Evolutionary conservation across 2,329 filamentous ascomycete species (phyloP), one percentile per base, ranked within the genome.

Genomic region (Trichoderma pleuroti): DNA sequence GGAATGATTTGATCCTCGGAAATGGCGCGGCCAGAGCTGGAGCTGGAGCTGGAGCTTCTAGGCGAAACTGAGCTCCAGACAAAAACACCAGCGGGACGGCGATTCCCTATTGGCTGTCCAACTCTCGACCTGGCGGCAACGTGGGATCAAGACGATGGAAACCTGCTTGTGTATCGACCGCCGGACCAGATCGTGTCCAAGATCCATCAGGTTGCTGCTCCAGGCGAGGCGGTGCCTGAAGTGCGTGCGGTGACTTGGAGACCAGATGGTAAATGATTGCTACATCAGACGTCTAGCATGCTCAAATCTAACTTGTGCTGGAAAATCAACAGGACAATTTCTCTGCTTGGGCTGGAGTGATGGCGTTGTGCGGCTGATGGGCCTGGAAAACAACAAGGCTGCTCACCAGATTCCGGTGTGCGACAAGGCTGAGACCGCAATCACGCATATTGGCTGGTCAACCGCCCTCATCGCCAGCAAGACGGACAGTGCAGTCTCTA

Each of bases 321-420:
- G 2, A 36, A 32, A 57, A n/a, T n/a, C 4, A n/a, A 16, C 59
- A 91, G 90, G 91, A 10, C 91, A 93, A 73, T 89, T 93, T 54
- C 86, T 98, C 68, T 93, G 93, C 16, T 88, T 96, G 16, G 93
- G 90, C 59, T 97, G 93, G 90, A 93, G 88, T 74, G 93, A 97
- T 82, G 92, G 92, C 32, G 87, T 88, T 8, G 88, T 96, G 24
- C 90, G 93, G 71, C 82, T 97, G 42, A 87, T 95, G 78, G 92
- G 92, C 72, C 82, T 93, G 26, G 93, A 96, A 79, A 94, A 89
- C 75, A 92, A 90, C 79, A 97, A 95, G 81, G 88, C 91, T 14
- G 89, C 94, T 24, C 92, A 96, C 78, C 88, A 92, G 76, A 91
- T 93, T 76, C 81, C 81, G 18, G 82, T 90, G 68, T 84, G 82